phyloP scores from a whole-genome alignment of 1,139 yeast species.

The Blastobotrys elegans region DNA sequence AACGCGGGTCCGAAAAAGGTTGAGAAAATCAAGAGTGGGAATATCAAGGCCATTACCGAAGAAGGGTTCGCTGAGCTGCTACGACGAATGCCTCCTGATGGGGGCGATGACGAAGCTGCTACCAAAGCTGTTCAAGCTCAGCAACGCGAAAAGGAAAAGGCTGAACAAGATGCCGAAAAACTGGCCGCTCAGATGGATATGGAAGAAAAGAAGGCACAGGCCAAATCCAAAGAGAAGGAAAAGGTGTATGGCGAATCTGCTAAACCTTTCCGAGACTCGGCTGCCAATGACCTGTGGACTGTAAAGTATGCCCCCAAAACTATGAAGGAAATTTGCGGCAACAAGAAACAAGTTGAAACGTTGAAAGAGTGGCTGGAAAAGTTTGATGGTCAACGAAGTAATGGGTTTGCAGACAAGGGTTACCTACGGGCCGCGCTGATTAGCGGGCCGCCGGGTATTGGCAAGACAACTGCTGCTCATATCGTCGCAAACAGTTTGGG shows the following conservation, averaged over 20 bases:
- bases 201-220: conserved; percentile 23
- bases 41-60: conserved; percentile 78
- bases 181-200: conserved; percentile 37
- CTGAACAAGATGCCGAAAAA: conserved; percentile 45
- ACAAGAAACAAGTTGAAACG: conserved; percentile 66
- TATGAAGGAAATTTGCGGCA: conserved; percentile 80
- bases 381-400: conserved; percentile 61
- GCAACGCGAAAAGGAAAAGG: conserved; percentile 54
- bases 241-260: not conserved
- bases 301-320: conserved; percentile 83
- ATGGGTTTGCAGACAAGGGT: conserved; percentile 49
- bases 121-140: conserved; percentile 64
- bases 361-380: conserved; percentile 68
- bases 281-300: conserved; percentile 62
- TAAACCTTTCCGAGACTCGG: conserved; percentile 16
- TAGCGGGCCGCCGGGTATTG: conserved; percentile 94
- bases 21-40: conserved; percentile 64
- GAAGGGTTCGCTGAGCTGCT: conserved; percentile 77
- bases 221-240: conserved; percentile 4
- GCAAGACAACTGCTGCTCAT: conserved; percentile 93
- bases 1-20: conserved; percentile 98
- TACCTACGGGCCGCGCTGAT: conserved; percentile 76
- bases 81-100: conserved; percentile 81
- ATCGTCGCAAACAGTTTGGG: conserved; percentile 76
- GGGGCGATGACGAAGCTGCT: conserved; percentile 80